phyloP scores from a whole-genome alignment of 2,329 filamentous ascomycete genomes.

The Talaromyces sp. region DNA sequence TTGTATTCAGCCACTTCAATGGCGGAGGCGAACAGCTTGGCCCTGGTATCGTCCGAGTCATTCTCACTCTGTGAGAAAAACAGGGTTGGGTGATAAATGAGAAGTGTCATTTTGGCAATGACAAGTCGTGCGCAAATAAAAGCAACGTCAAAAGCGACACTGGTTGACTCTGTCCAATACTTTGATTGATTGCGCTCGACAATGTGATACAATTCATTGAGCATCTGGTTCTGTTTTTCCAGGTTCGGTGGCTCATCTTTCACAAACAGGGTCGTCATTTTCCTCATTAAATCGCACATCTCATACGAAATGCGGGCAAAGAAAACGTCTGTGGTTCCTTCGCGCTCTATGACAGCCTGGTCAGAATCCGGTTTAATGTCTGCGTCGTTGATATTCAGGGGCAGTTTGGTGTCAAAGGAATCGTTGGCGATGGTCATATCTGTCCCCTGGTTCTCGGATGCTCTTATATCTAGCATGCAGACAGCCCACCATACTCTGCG shows the following conservation, averaged over 20 bases:
- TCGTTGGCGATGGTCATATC: slow-evolving; percentile 54
- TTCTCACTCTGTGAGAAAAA: neutral
- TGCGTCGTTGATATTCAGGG: slow-evolving; percentile 45
- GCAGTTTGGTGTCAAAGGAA: slow-evolving; percentile 54
- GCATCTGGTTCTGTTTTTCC: slow-evolving; percentile 40
- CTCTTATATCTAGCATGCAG: slow-evolving; percentile 51
- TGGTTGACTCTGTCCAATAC: slow-evolving; percentile 21
- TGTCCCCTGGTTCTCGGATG: slow-evolving; percentile 58
- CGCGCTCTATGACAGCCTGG: slow-evolving; percentile 41
- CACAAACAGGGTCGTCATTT: slow-evolving; percentile 26
- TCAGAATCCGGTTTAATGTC: slow-evolving; percentile 45
- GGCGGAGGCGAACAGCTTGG: neutral
- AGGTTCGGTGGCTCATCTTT: slow-evolving; percentile 26
- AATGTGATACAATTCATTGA: slow-evolving; percentile 42
- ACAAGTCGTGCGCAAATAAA: slow-evolving; percentile 37
- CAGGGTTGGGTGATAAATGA: slow-evolving; percentile 49
- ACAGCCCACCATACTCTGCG: slow-evolving; percentile 33
- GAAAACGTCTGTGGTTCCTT: slow-evolving; percentile 51
- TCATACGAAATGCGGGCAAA: slow-evolving; percentile 35
- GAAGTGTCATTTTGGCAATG: slow-evolving; percentile 37
- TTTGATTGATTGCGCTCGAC: slow-evolving; percentile 42
- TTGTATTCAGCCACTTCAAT: neutral
- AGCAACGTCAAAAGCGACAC: slow-evolving; percentile 44
- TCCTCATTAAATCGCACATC: slow-evolving; percentile 30
- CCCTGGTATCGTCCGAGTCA: neutral